Evolutionary conservation across 148 eudicot genomes (phyloP), one percentile per base, ranked within the genome.

Genomic region (Dysphania ambrosioides): DNA sequence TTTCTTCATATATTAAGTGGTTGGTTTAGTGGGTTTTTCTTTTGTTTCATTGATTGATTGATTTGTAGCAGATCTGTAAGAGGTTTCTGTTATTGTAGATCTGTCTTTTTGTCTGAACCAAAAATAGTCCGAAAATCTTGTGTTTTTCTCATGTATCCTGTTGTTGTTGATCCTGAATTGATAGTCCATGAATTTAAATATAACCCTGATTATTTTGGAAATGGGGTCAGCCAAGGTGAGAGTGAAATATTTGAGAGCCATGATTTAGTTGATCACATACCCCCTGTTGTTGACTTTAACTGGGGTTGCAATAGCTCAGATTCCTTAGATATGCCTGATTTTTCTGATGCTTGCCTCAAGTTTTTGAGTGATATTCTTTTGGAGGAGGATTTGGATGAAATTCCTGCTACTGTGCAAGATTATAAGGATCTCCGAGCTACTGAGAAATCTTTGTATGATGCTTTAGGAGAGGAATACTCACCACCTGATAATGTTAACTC

Each of bases 371-470:
- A 85, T 74, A 88, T 86, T n/a, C n/a, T n/a, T 31, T 76, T 88
- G 83, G 91, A 86, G 69, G 91, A 90, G 40, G 87, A 76, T 40
- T 72, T 83, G 79, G 83, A 82, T 27, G 68, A 84, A 6, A 77
- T 55, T 73, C 81, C 87, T 3, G 75, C 83, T 8, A 77, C 81
- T 82, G 75, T 73, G 23, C 80, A 79, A 24, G 87, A 85, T n/a
- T 82, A 78, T 35, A 61, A 73, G 41, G 91, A 86, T 59, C 81
- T 88, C 38, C 89, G 88, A 77, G 88, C 87, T 41, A 82, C 90
- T 5, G 92, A 88, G 80, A 85, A 87, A 77, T 81, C 88, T 42
- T 78, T 87, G 74, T 85, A 79, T 73, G 86, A 88, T 59, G 88
- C 42, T 40, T 85, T 90, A 10, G 72, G 78, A 35, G 68, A 82